A percentile compares a stretch with the other conserved stretches of the same genome.
phyloP scores from a whole-genome alignment of 176 grass and related monocot species.

The Oryza officinalis region DNA sequence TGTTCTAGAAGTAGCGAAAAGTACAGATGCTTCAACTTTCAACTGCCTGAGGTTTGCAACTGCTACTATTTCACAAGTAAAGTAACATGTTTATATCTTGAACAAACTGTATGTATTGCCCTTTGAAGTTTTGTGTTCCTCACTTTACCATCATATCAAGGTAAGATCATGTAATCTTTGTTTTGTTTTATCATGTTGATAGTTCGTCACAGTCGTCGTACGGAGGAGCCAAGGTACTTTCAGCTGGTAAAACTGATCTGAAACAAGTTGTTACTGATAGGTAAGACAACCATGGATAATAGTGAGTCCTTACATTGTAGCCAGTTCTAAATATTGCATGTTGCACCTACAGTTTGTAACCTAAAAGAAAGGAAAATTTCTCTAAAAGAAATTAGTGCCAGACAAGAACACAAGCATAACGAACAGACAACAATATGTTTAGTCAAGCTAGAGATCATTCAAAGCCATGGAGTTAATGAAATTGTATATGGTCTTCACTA shows the following conservation, averaged over 20 bases:
- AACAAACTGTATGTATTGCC: background rate
- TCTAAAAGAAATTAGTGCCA: background rate
- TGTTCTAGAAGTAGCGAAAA: background rate
- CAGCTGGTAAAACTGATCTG: background rate
- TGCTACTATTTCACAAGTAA: slow-evolving; percentile 8
- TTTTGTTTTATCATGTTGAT: background rate
- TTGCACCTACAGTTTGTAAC: background rate
- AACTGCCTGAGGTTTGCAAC: slow-evolving; percentile 2
- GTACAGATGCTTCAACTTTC: background rate
- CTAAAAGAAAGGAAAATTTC: background rate
- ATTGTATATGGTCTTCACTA: background rate
- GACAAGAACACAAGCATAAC: background rate
- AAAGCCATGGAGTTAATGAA: background rate
- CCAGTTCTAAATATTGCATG: background rate
- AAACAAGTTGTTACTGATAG: too few species aligned
- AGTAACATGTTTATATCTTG: slow-evolving; percentile 1
- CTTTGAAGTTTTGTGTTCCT: background rate
- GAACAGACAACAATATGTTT: background rate
- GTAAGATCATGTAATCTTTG: slow-evolving; percentile 9
- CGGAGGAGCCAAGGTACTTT: background rate
- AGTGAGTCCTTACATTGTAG: background rate
- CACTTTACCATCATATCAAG: background rate
- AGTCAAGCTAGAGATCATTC: background rate
- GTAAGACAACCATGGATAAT: too few species aligned
- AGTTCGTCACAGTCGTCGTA: background rate